Evolutionary conservation across 345 rosid genomes (phyloP).

Genomic region (rapeseed (Brassica napus)): DNA sequence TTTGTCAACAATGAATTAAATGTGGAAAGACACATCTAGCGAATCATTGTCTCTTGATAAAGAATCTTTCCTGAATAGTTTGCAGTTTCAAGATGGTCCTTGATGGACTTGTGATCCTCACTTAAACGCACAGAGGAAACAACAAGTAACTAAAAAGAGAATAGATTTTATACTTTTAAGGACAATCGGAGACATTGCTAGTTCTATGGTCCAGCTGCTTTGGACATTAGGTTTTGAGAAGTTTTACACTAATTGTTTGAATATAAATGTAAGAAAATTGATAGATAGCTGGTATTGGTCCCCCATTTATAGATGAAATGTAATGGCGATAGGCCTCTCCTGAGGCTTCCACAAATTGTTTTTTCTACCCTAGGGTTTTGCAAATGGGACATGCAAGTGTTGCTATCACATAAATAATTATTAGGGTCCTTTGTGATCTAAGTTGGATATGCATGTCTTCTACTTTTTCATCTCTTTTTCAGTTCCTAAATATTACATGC

Average conservation of each 20-base stretch:
- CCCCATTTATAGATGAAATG: slow-evolving; percentile 42
- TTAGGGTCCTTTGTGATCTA: slow-evolving; percentile 59
- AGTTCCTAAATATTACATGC: not conserved
- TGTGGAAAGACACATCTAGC: slow-evolving; percentile 43
- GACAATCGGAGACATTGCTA: slow-evolving; percentile 30
- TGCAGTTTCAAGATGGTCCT: slow-evolving; percentile 40
- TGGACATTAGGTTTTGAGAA: slow-evolving; percentile 41
- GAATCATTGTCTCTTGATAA: slow-evolving; percentile 43
- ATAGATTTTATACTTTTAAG: slow-evolving; percentile 1
- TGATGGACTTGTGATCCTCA: slow-evolving; percentile 39
- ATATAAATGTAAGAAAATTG: slow-evolving; percentile 14
- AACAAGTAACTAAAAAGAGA: slow-evolving; percentile 41
- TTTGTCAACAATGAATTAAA: slow-evolving; percentile 29
- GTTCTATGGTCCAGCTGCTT: slow-evolving; percentile 40
- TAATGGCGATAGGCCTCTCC: slow-evolving; percentile 33
- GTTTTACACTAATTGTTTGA: slow-evolving; percentile 35
- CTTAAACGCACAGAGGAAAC: slow-evolving; percentile 42
- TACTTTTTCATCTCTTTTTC: not conserved
- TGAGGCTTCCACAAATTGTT: slow-evolving; percentile 46
- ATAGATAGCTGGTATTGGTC: slow-evolving; percentile 48
- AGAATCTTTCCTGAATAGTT: slow-evolving; percentile 40
- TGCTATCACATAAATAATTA: slow-evolving; percentile 61
- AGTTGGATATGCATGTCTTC: slow-evolving; percentile 43
- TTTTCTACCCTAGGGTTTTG: slow-evolving; percentile 54
- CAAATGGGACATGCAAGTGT: slow-evolving; percentile 71